Conservation (phyloP, 345 rosid genomes). For the Pelargonium nanum region DNA sequence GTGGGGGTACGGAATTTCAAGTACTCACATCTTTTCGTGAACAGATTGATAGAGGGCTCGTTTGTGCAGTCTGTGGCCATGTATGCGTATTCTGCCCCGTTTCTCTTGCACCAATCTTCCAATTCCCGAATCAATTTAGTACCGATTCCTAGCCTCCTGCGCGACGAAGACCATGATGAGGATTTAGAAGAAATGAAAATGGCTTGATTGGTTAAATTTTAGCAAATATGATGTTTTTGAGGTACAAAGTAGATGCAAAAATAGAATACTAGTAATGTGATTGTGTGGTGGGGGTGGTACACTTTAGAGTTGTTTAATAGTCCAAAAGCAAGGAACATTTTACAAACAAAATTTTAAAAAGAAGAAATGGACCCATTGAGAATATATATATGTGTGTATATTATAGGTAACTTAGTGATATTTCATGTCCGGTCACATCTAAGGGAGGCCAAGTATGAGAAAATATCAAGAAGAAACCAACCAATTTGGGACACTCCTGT, state of each 20-base stretch:
- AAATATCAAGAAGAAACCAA: not conserved
- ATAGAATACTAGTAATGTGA: not conserved
- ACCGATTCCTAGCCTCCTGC: slow-evolving; percentile 67
- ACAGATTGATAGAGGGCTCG: slow-evolving; percentile 53
- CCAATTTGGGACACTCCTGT: not conserved
- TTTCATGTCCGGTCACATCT: too few species aligned
- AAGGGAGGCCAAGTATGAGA: too few species aligned
- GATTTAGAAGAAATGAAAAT: not conserved
- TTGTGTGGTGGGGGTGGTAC: not conserved
- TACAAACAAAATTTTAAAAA: not conserved
- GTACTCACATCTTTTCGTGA: slow-evolving; percentile 43
- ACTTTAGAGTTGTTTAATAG: not conserved
- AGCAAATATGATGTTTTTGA: not conserved
- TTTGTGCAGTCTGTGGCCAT: slow-evolving; percentile 69
- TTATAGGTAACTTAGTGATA: too few species aligned
- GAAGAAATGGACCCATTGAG: too few species aligned
- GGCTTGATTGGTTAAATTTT: not conserved
- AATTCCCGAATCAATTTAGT: slow-evolving; percentile 37
- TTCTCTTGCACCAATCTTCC: slow-evolving; percentile 58
- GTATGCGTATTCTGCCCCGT: slow-evolving; percentile 55
- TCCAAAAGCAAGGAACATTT: not conserved
- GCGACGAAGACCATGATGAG: not conserved
- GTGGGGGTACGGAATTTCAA: slow-evolving; percentile 44
- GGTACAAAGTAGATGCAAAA: not conserved
- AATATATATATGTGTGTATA: too few species aligned